Conservation (phyloP, 805 yeast species). For the Schwanniomyces occidentalis region DNA sequence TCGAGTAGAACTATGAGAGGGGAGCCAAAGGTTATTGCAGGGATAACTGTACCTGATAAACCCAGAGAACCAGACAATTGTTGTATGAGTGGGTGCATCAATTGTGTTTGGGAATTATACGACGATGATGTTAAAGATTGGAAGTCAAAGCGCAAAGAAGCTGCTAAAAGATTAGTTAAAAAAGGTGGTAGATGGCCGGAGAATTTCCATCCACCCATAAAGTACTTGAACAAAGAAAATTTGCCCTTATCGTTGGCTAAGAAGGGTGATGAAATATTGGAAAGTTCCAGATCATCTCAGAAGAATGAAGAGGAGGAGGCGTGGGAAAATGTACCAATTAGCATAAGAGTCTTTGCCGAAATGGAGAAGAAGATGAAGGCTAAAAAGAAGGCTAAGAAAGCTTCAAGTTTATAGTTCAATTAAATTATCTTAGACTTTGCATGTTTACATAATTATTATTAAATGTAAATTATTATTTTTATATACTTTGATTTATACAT, state of each 20-base stretch:
- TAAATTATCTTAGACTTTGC: too few species aligned
- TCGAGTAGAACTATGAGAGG: slow-evolving; percentile 39
- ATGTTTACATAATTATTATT: too few species aligned
- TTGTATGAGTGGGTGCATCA: slow-evolving; percentile 95
- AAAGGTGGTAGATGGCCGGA: slow-evolving; percentile 48
- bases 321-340: slow-evolving; percentile 63
- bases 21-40: slow-evolving; percentile 44
- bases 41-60: slow-evolving; percentile 75
- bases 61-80: slow-evolving; percentile 94
- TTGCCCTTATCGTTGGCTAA: slow-evolving; percentile 34
- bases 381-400: slow-evolving; percentile 25
- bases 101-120: slow-evolving; percentile 95
- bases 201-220: slow-evolving; percentile 41
- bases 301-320: slow-evolving; percentile 22
- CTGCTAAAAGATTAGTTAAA: slow-evolving; percentile 43
- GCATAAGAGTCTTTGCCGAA: slow-evolving; percentile 79
- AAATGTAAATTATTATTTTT: too few species aligned
- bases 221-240: slow-evolving; percentile 29
- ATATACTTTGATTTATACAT: too few species aligned
- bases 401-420: too few species aligned
- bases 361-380: slow-evolving; percentile 67
- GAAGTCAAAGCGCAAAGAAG: slow-evolving; percentile 60
- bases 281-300: too few species aligned
- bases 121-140: slow-evolving; percentile 87
- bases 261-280: slow-evolving; percentile 6